Conservation (phyloP, 2,329 filamentous ascomycete species). For the Aspergillus puulaauensis region DNA sequence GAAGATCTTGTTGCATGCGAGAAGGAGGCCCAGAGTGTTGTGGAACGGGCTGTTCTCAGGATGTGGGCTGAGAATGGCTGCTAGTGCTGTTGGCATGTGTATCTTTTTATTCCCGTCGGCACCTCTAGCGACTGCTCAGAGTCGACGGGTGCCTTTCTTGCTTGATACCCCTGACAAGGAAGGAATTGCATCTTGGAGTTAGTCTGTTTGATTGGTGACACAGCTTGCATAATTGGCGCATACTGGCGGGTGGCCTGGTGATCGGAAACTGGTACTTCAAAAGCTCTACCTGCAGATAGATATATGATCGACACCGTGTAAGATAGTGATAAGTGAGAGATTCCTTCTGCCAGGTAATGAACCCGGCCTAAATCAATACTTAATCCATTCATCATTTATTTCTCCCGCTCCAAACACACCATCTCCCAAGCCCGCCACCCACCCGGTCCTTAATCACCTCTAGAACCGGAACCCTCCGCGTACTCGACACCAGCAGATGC, state of each 20-base stretch:
- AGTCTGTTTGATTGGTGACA: constrained; percentile 14
- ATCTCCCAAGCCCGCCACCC: constrained; percentile 36
- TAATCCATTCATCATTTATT: neutral
- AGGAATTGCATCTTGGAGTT: constrained; percentile 28
- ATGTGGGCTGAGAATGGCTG: constrained; percentile 38
- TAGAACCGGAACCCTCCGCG: constrained; percentile 25
- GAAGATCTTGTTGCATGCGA: constrained; percentile 41
- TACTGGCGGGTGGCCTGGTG: neutral
- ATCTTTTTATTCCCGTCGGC: neutral
- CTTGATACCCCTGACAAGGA: constrained; percentile 29
- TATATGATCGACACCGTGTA: constrained; percentile 5
- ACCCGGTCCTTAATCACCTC: constrained; percentile 43
- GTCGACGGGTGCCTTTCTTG: constrained; percentile 7
- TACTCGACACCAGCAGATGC: constrained; percentile 37
- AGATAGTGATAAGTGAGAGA: neutral
- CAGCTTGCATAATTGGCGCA: constrained; percentile 21
- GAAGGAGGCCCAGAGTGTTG: constrained; percentile 41
- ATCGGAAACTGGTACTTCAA: neutral
- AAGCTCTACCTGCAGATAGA: neutral
- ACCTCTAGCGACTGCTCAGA: neutral
- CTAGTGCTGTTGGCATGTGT: neutral
- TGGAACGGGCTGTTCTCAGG: constrained; percentile 45
- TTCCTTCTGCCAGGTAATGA: neutral
- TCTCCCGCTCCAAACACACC: constrained; percentile 30
- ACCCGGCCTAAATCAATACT: neutral